Evolutionary conservation across 2,329 filamentous ascomycete species (phyloP), one percentile per base, ranked within the genome.

Genomic region (Talaromyces sp.): DNA sequence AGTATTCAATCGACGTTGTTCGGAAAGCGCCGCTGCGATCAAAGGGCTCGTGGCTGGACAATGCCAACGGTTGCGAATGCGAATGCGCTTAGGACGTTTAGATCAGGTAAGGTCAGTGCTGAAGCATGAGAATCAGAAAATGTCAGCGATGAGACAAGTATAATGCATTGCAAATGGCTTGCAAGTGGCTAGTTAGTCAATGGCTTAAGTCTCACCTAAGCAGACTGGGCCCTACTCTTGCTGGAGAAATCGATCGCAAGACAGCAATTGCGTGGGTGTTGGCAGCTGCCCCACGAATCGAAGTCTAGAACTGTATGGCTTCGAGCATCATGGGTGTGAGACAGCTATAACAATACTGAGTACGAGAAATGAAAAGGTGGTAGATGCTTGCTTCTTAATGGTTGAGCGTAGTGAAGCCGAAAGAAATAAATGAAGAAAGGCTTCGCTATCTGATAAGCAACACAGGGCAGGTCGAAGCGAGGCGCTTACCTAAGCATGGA

Each of bases 391-490:
- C 31, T 35, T 10, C 15, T 19, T n/a, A 5, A 7, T 25, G 9
- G 43, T 17, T 9, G 11, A 22, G 35, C 13, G 35, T 36, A 25
- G 35, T n/a, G n/a, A n/a, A n/a, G n/a, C n/a, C n/a, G n/a, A n/a
- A 39, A 19, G 28, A 28, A 52, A 28, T 25, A 28, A 25, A 52
- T 28, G 31, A 21, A 51, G 48, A 51, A 39, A 39, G 48, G 4
- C 31, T 31, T 48, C 54, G 21, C 43, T 46, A 56, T 50, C 43
- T 48, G 54, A 56, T 56, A 56, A 48, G 41, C 35, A 31, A 41
- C 10, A n/a, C 35, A 50, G 22, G 54, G 54, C 36, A 56, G 48
- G 41, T 56, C 41, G 41, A 56, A 39, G 54, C 54, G 54, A 56
- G 43, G 28, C 22, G 31, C 48, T 52, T 52, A 52, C 25, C 21